Conservation (phyloP, 768 basidiomycete species). For the Asterophora lycoperdoides region DNA sequence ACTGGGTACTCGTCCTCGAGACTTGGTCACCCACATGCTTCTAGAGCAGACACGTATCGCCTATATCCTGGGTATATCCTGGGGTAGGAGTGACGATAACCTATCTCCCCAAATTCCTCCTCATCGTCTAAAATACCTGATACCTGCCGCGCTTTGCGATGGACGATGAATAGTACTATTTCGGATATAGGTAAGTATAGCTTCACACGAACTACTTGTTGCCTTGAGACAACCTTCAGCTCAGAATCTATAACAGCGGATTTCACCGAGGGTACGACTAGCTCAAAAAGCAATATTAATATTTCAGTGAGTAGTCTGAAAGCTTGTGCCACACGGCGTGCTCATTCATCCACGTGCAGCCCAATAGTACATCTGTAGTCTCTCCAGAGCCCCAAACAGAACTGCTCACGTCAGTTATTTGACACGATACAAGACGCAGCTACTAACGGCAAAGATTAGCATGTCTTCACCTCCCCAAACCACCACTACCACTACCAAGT, state of each 20-base stretch:
- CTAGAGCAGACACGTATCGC: slow-evolving; percentile 28
- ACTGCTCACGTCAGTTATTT: not conserved
- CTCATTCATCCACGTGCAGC: slow-evolving; percentile 5
- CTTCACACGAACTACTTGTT: not conserved
- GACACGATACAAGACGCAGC: not conserved
- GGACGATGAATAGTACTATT: slow-evolving; percentile 8
- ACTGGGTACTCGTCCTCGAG: slow-evolving; percentile 23
- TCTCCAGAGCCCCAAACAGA: not conserved
- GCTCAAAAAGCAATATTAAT: not conserved
- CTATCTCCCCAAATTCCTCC: not conserved
- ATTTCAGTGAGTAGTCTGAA: not conserved
- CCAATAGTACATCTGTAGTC: not conserved
- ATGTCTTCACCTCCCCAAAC: not conserved
- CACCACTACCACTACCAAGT: not conserved
- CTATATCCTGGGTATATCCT: slow-evolving; percentile 24
- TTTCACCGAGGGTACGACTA: not conserved
- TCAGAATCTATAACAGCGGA: slow-evolving; percentile 1
- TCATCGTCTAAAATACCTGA: not conserved
- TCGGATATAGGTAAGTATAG: slow-evolving; percentile 8
- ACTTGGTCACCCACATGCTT: slow-evolving; percentile 31
- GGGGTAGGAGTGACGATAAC: not conserved
- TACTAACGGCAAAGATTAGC: not conserved
- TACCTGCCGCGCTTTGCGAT: slow-evolving; percentile 1
- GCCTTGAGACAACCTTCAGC: not conserved
- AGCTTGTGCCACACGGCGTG: not conserved